Percentiles rank a stretch among this genome's conserved stretches.
These are phyloP conservation scores for Lasiosphaeria ovina DNA, from an alignment of 495 filamentous ascomycete species.

Conservation along the genomic window DNA sequence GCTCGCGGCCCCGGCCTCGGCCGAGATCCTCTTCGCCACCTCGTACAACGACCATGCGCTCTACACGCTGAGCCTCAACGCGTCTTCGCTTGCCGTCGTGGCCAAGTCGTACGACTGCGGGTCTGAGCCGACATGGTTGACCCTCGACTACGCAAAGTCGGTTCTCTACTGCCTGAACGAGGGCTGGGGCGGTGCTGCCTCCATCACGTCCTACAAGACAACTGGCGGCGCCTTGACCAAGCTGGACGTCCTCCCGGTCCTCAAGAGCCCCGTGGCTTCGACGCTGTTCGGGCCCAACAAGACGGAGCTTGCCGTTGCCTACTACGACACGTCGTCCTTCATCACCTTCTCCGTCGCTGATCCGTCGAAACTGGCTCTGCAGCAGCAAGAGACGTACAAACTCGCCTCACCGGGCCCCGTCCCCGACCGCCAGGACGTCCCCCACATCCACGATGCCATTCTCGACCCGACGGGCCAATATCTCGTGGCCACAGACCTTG, in stretches of 20 bases:
- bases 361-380: conserved; percentile 31
- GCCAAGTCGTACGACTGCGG: conserved; percentile 51
- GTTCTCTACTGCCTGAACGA: conserved; percentile 64
- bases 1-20: conserved; percentile 33
- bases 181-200: conserved; percentile 37
- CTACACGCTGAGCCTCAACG: conserved; percentile 50
- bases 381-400: conserved; percentile 54
- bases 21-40: conserved; percentile 54
- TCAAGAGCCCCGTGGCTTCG: conserved; percentile 54
- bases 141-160: conserved; percentile 44
- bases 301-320: conserved; percentile 43
- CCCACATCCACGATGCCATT: conserved; percentile 70
- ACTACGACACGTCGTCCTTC: conserved; percentile 37
- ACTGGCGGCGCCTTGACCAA: conserved; percentile 40
- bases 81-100: conserved; percentile 30
- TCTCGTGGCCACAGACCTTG: conserved; percentile 67
- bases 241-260: conserved; percentile 45
- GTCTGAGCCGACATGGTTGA: conserved; percentile 58
- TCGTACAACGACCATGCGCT: conserved; percentile 58
- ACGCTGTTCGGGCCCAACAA: conserved; percentile 42
- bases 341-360: conserved; percentile 25
- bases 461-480: conserved; percentile 67
- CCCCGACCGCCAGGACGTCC: conserved; percentile 55
- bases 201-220: conserved; percentile 43
- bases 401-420: conserved; percentile 47